Conservation (phyloP, 257 asterid species). For the Nicotiana benthamiana region DNA sequence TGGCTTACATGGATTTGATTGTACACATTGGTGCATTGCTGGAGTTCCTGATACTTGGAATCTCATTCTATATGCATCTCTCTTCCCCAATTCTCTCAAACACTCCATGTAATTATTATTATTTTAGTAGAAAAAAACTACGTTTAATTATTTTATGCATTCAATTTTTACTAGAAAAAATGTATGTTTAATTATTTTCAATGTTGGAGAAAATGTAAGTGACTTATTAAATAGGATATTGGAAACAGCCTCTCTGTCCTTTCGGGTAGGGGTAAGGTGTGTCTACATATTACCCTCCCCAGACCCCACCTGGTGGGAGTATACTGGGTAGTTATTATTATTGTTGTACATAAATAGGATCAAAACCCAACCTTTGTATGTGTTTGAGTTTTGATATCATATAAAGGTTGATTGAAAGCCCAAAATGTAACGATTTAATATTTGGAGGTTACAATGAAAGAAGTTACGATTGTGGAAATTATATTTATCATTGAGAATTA, state of each 20-base stretch:
- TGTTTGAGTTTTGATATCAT: neutral
- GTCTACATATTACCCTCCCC: too few species aligned
- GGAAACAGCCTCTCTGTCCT: too few species aligned
- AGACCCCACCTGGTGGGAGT: too few species aligned
- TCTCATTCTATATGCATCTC: constrained; percentile 29
- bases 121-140: neutral
- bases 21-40: constrained; percentile 64
- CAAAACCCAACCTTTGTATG: neutral
- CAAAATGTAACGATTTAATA: neutral
- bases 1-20: constrained; percentile 33
- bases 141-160: neutral
- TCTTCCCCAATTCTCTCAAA: neutral
- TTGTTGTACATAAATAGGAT: neutral
- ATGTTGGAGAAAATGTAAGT: too few species aligned
- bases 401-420: neutral
- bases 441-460: too few species aligned
- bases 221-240: too few species aligned
- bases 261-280: too few species aligned
- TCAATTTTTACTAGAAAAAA: neutral
- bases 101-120: neutral
- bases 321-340: too few species aligned
- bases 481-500: too few species aligned
- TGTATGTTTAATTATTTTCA: neutral
- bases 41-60: constrained; percentile 67
- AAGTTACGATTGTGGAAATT: too few species aligned